Percentiles rank a stretch among this genome's conserved stretches.
phyloP scores from a whole-genome alignment of 2,329 filamentous ascomycete genomes.

The Apiospora koreana region DNA sequence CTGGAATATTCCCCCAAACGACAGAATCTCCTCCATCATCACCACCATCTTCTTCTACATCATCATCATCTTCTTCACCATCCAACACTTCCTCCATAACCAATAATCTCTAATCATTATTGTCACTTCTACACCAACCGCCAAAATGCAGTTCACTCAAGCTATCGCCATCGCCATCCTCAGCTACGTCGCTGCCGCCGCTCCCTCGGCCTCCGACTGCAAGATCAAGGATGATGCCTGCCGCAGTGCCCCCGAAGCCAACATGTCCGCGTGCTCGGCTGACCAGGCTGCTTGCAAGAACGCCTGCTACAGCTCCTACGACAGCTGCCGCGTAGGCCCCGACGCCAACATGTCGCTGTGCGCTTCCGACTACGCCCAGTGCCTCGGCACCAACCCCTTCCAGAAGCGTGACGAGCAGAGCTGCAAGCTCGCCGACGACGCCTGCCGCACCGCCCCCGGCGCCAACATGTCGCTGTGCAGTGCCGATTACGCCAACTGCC shows the following conservation, averaged over 20 bases:
- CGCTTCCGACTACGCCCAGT: neutral
- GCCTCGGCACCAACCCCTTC: conserved; percentile 7
- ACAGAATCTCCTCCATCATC: neutral
- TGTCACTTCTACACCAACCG: neutral
- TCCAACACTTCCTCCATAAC: neutral
- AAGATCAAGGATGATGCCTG: neutral
- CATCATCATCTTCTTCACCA: neutral
- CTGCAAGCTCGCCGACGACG: neutral
- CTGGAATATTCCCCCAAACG: neutral
- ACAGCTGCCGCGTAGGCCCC: neutral
- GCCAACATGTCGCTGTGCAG: conserved; percentile 7
- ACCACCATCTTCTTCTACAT: neutral
- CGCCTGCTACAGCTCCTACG: neutral
- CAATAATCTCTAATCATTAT: neutral
- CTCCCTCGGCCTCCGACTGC: neutral
- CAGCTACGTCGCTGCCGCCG: conserved; percentile 8
- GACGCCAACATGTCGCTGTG: neutral
- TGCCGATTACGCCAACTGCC: neutral
- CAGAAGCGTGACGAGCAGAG: neutral
- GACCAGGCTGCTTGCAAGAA: neutral
- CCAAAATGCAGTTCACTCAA: conserved; percentile 12
- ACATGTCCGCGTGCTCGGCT: neutral
- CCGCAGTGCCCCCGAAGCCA: neutral
- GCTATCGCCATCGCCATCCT: conserved; percentile 8
- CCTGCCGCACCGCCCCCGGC: neutral